Base-by-base conservation (phyloP, 306 rosid genomes). In the Biancaea sappan region DNA sequence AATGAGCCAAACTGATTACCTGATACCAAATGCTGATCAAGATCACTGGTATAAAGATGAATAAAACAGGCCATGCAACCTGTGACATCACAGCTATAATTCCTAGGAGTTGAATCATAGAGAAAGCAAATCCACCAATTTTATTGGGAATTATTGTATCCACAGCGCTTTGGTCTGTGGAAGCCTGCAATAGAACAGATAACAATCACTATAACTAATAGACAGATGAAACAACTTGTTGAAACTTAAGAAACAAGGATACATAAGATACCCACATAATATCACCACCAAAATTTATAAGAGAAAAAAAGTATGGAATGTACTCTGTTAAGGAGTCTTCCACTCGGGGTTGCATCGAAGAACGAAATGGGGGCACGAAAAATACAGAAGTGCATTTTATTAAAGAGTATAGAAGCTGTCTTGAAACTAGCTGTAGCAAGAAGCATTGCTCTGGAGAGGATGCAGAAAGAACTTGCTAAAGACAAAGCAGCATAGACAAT, bases 341-440 rank as follows among this genome's bases (percentile, higher is more conserved):
- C 87, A 76, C 88, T 84, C 21, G 86, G 88, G 25, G 88, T 88
- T 43, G 90, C 73, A 75, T 86, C 84, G 6, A 84, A 84, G 67
- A 84, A 88, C 6, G 88, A 84, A 88, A 88, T 88, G 37, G 92
- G 88, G 1, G 92, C 85, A 0, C 85, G 85, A 21, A 88, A 88
- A 80, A 85, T 74, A 84, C 88, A 70, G 1, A 13, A 4, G 24
- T 85, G 85, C 92, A 88, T 83, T 79, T 85, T 81, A 57, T 65
- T 63, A 34, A 88, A 88, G 51, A 88, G 88, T 40, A 81, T 5
- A 26, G 79, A 83, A 8, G 86, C 85, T 41, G 86, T 82, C 66
- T 77, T 83, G 21, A 64, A 85, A n/a, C 80, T 84, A 24, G 81
- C 73, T 1, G 82, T 79, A 18, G 19, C 78, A 43, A 88, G 75